Evolutionary conservation across 805 yeast species (phyloP).

Genomic region (Saturnispora hagleri): DNA sequence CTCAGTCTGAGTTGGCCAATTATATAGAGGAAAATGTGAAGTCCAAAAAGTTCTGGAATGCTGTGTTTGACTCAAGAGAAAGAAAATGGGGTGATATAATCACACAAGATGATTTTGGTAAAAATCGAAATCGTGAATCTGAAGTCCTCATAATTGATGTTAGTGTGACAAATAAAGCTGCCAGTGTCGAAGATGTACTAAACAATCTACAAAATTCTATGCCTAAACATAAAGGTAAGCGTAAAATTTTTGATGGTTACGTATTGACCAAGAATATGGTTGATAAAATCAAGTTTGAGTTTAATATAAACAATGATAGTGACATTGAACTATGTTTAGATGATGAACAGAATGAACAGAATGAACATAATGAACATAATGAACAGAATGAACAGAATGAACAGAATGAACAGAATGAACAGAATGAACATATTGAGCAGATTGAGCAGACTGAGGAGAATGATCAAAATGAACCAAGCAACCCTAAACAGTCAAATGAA

Average conservation of each 20-base stretch:
- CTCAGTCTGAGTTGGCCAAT: slow-evolving; percentile 9
- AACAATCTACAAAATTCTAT: slow-evolving; percentile 19
- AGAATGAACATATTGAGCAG: neutral
- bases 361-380: neutral
- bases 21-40: slow-evolving; percentile 6
- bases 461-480: neutral
- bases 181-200: slow-evolving; percentile 17
- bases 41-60: slow-evolving; percentile 1
- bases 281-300: slow-evolving; percentile 33
- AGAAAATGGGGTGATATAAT: slow-evolving; percentile 12
- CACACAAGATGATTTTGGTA: slow-evolving; percentile 11
- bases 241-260: slow-evolving; percentile 44
- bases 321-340: slow-evolving; percentile 1
- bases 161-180: slow-evolving; percentile 8
- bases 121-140: slow-evolving; percentile 11
- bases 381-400: neutral
- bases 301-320: slow-evolving; percentile 11
- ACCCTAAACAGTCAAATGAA: too few species aligned
- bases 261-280: slow-evolving; percentile 39
- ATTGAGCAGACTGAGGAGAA: too few species aligned
- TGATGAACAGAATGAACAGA: neutral
- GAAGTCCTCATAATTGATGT: slow-evolving; percentile 12
- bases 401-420: neutral
- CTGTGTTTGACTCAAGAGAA: neutral
- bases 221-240: slow-evolving; percentile 32